Base-by-base conservation (phyloP, 1,139 yeast genomes). In the Candida gigantensis region DNA sequence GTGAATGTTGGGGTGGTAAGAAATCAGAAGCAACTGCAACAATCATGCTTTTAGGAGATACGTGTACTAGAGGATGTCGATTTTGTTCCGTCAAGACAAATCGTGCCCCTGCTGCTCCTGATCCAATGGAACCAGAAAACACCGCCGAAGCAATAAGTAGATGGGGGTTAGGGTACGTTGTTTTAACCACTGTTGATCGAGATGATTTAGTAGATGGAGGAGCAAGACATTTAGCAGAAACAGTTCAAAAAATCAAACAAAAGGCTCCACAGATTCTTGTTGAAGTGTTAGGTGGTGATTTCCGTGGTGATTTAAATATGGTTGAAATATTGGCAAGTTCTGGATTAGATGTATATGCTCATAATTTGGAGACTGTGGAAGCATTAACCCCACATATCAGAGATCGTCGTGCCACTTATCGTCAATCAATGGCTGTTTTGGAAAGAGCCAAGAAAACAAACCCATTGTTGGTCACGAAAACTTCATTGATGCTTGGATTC, bases 1-100 rank as follows among this genome's bases (percentile, higher is more conserved):
- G 97, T 35, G 99, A 94, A 60, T 94, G 99, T 64, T 94, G 99
- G 99, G 97, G 98, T 37, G 98, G 98, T 23, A 81, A 84, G 53
- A 89, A 89, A 60, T 76, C 90, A 5, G 94, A 87, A 53, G 97
- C 98, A n/a, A 94, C 99, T 3, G 98, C 98, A 5, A 94, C 99
- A 3, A 92, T 94, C 52, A 94, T 94, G 99, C 72, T 94, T 46
- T 74, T 94, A 74, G 99, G 99, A 43, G 98, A 94, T 55, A 92
- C 98, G 0, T 94, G 99, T 65, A 94, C 99, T 4, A 75, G 99
- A 62, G 99, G 98, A 9, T 94, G 99, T 58, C 75, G 99, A 45
- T 94, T 94, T 65, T 94, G 99, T 61, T 85, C 96, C 1, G 98
- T 94, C 35, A 94, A 94, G 63, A 94, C 98, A 1, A 81, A 82